Conservation (phyloP, 169 alveolate genomes). For the Plasmodium sp. region DNA sequence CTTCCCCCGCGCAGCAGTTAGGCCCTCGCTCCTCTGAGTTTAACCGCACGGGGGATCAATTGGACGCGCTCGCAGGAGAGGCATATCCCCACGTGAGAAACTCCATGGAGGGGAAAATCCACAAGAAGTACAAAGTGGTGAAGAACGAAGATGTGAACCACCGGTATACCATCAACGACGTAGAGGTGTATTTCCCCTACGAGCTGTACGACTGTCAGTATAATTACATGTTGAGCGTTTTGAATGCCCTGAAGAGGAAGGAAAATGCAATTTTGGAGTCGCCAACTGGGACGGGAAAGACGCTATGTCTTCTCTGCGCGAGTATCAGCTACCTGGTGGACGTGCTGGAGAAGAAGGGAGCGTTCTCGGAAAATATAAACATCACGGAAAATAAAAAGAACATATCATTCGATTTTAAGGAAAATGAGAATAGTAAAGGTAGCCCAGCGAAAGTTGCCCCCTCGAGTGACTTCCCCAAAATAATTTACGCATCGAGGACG, state of each 20-base stretch:
- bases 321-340: slow-evolving; percentile 87
- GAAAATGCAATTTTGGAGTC: slow-evolving; percentile 95
- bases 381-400: slow-evolving; percentile 31
- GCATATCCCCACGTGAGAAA: neutral
- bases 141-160: slow-evolving; percentile 55
- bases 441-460: slow-evolving; percentile 64
- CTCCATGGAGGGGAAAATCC: slow-evolving; percentile 30
- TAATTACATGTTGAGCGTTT: slow-evolving; percentile 86
- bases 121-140: slow-evolving; percentile 62
- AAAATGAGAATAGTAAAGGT: slow-evolving; percentile 12
- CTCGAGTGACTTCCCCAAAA: slow-evolving; percentile 45
- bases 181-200: slow-evolving; percentile 88
- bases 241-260: slow-evolving; percentile 78
- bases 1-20: neutral
- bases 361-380: slow-evolving; percentile 71
- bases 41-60: neutral
- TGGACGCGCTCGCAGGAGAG: neutral
- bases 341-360: slow-evolving; percentile 78
- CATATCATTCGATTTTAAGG: slow-evolving; percentile 40
- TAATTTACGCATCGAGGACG: slow-evolving; percentile 94
- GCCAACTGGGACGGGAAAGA: slow-evolving; percentile 99
- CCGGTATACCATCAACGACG: slow-evolving; percentile 66
- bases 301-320: slow-evolving; percentile 93
- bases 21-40: neutral
- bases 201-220: slow-evolving; percentile 88